Percentiles rank a stretch among this genome's conserved stretches.
Evolutionary conservation across 768 basidiomycete genomes (phyloP).

Genomic region (Pleurotus salmoneostramineus): DNA sequence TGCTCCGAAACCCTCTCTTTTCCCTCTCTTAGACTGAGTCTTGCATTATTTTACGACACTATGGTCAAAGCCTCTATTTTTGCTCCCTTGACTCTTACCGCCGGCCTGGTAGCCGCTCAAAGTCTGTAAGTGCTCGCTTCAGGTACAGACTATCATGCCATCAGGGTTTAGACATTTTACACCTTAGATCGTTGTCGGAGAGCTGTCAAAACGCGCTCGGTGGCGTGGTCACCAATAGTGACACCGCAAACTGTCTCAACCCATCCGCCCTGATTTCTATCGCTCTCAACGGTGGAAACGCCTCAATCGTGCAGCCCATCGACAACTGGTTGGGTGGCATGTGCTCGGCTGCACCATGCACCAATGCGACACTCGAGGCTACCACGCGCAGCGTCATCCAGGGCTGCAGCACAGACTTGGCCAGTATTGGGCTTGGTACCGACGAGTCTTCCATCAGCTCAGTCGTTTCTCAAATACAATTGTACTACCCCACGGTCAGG

Average conservation of each 20-base stretch:
- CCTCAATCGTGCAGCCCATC: slow-evolving; percentile 44
- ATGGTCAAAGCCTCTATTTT: slow-evolving; percentile 18
- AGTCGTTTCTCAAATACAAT: slow-evolving; percentile 39
- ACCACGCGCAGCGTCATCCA: slow-evolving; percentile 50
- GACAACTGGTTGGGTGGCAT: slow-evolving; percentile 59
- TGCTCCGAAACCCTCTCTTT: slow-evolving; percentile 5
- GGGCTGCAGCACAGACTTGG: slow-evolving; percentile 40
- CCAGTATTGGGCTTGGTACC: slow-evolving; percentile 21
- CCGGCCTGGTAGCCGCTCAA: slow-evolving; percentile 37
- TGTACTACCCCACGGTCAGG: slow-evolving; percentile 53
- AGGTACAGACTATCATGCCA: not conserved
- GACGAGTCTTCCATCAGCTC: slow-evolving; percentile 11
- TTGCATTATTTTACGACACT: not conserved
- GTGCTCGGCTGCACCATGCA: slow-evolving; percentile 50
- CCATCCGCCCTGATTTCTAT: slow-evolving; percentile 40
- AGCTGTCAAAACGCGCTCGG: slow-evolving; percentile 46
- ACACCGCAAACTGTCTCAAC: slow-evolving; percentile 47
- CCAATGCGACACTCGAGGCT: slow-evolving; percentile 52
- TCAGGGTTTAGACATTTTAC: slow-evolving; percentile 1
- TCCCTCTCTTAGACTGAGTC: slow-evolving; percentile 8
- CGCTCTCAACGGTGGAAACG: slow-evolving; percentile 23
- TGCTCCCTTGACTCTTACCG: slow-evolving; percentile 22
- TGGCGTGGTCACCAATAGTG: slow-evolving; percentile 36
- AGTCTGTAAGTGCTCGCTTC: slow-evolving; percentile 27
- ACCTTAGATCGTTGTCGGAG: slow-evolving; percentile 35